A percentile compares a stretch with the other conserved stretches of the same genome.
Conservation (phyloP, 1,284 basidiomycete genomes). For the Grifola frondosa region DNA sequence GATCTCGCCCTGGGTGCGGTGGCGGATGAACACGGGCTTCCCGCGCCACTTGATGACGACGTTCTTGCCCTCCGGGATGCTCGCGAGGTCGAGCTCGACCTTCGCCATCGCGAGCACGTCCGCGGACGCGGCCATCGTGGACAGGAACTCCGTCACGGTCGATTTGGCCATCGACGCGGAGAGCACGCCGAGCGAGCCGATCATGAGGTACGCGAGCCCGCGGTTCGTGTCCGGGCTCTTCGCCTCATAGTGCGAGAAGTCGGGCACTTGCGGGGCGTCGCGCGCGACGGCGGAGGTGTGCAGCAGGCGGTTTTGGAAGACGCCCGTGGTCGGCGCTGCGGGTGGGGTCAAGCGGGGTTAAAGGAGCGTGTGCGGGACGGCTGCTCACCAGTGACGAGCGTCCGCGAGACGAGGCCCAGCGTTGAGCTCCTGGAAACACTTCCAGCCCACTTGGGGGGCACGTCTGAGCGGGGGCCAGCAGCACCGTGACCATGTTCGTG, state of each 20-base stretch:
- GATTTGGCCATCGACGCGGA: conserved; percentile 95
- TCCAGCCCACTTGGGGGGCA: conserved; percentile 65
- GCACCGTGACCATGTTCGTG: conserved; percentile 61
- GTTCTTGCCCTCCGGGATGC: conserved; percentile 97
- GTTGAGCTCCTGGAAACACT: conserved; percentile 51
- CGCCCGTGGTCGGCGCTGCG: conserved; percentile 49
- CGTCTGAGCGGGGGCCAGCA: conserved; percentile 61
- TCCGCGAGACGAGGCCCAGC: conserved; percentile 62
- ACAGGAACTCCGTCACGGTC: conserved; percentile 91
- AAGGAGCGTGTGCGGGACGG: conserved; percentile 8
- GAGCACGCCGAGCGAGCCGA: conserved; percentile 93
- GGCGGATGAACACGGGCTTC: conserved; percentile 99
- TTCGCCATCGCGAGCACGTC: conserved; percentile 98
- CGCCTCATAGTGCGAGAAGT: conserved; percentile 84
- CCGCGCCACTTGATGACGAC: conserved; percentile 99
- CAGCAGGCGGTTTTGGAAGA: conserved; percentile 68
- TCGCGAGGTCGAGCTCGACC: conserved; percentile 90
- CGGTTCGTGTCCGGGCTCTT: conserved; percentile 73
- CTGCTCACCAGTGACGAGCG: conserved; percentile 68
- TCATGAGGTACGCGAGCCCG: conserved; percentile 95
- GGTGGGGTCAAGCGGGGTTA: conserved; percentile 2
- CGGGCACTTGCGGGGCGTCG: conserved; percentile 80
- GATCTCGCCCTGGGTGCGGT: conserved; percentile 92
- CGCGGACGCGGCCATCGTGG: conserved; percentile 95
- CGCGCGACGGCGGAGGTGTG: conserved; percentile 67